Base-by-base conservation (phyloP, 2,329 filamentous ascomycete species). In the Cadophora malorum region DNA sequence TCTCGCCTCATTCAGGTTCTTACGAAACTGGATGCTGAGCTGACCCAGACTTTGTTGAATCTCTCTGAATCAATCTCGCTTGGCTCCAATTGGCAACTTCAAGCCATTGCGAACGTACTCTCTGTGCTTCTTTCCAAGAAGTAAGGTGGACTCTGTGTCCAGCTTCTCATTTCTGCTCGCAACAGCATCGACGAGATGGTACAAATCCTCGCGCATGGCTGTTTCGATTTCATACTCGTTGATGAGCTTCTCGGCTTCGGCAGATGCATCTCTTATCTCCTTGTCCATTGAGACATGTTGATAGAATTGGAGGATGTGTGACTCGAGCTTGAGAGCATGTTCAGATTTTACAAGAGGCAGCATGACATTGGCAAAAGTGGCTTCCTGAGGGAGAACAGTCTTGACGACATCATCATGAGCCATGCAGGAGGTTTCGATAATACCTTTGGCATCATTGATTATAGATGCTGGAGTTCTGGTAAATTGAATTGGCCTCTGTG, bases 181-280 rank as follows among this genome's bases (percentile, higher is more conserved):
- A 41, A 85, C 81, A 53, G 84, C 83, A 58, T 89, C 83, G 38
- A 90, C 85, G 2, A 88, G 82, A 72, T 83, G 81, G 83, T 91
- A 94, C 67, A 94, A 85, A 72, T 94, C 91, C 79, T 94, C 90
- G 64, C 91, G 87, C 91, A 93, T 93, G 76, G 84, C 86, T 67
- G 87, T 86, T 80, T 94, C 91, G 71, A 94, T 93, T 63, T 83
- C 81, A 75, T 92, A 93, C 73, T 93, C 90, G 73, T 91, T 86
- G 80, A 92, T 84, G 70, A 91, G 80, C 79, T 88, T 88, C 76
- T 92, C 88, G 0, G 91, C 89, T 76, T 93, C 86, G 71, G 87
- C 90, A 1, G 90, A 93, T 31, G 91, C 90, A 79, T 92, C 88
- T 45, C 91, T 87, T 61, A 94, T 82, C 63, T 83, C 85, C 71